Evolutionary conservation across 306 rosid genomes (phyloP), one percentile per base, ranked within the genome.

Genomic region (Quercus dentata): DNA sequence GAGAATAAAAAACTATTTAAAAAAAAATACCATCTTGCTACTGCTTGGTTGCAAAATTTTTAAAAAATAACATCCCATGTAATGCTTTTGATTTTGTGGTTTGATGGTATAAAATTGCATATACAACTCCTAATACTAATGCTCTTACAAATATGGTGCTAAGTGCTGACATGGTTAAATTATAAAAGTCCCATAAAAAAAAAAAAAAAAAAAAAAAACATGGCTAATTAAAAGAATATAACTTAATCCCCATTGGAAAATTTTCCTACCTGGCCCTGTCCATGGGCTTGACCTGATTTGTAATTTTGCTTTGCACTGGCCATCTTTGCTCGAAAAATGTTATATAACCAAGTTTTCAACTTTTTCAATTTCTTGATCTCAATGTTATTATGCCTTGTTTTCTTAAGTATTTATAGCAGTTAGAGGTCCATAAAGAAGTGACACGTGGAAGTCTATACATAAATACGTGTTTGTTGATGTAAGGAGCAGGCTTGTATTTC

Each of bases 231-330:
- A 20, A 57, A 56, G 13, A 6, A 6, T 1, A n/a, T n/a, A n/a
- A 56, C n/a, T 56, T 18, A 18, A 19, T n/a, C 21, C 11, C 21
- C 62, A 18, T 19, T 56, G 62, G 12, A 58, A 58, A n/a, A 27
- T 1, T n/a, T 31, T 33, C 63, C 17, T 52, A 86, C 87, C 83
- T 86, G 74, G 17, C 76, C 69, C 13, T 44, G 78, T 73, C 65
- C 84, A 2, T 78, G 69, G 79, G 73, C 52, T 82, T 90, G 87
- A 85, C 87, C 89, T 21, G 82, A 82, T 55, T 67, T 82, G 80
- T 83, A 71, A 68, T 21, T 75, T 79, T 89, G 90, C 21, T 91
- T 91, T 46, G 78, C 35, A 77, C 68, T 90, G 6, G 97, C 74
- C 97, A 93, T 93, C 10, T 83, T 78, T 81, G 71, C 17, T 69